Evolutionary conservation across 1,139 yeast genomes (phyloP).

Genomic region (Diutina catenulata): DNA sequence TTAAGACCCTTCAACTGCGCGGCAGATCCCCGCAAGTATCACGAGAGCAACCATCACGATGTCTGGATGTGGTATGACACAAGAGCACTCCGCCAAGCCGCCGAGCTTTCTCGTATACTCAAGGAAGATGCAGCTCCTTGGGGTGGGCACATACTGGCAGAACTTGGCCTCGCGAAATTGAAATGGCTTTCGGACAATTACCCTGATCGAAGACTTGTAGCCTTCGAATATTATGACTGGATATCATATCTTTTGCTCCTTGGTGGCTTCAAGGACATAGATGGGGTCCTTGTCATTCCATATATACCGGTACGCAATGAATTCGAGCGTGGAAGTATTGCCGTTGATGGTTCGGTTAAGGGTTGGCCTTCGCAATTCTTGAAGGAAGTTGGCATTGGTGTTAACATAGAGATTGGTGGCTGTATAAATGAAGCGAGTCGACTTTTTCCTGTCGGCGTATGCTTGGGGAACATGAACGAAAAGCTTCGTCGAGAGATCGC

Average conservation of each 20-base stretch:
- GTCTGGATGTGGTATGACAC: slow-evolving; percentile 3
- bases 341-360: slow-evolving; percentile 1
- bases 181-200: slow-evolving; percentile 1
- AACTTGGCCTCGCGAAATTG: background rate
- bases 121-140: background rate
- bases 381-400: background rate
- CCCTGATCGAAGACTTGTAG: background rate
- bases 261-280: background rate
- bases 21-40: background rate
- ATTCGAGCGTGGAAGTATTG: background rate
- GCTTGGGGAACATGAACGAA: no score
- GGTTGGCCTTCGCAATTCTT: background rate
- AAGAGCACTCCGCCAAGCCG: background rate
- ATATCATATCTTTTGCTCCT: background rate
- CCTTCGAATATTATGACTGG: slow-evolving; percentile 4
- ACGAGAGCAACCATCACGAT: background rate
- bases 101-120: background rate
- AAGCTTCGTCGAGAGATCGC: no score
- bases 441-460: background rate
- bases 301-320: background rate
- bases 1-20: slow-evolving; percentile 1
- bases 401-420: background rate
- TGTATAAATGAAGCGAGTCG: background rate
- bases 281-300: background rate
- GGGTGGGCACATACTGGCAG: slow-evolving; percentile 1